These are phyloP conservation scores for Cladosporium sp. DNA, from an alignment of 2,329 filamentous ascomycete genomes.

Conservation along the genomic window DNA sequence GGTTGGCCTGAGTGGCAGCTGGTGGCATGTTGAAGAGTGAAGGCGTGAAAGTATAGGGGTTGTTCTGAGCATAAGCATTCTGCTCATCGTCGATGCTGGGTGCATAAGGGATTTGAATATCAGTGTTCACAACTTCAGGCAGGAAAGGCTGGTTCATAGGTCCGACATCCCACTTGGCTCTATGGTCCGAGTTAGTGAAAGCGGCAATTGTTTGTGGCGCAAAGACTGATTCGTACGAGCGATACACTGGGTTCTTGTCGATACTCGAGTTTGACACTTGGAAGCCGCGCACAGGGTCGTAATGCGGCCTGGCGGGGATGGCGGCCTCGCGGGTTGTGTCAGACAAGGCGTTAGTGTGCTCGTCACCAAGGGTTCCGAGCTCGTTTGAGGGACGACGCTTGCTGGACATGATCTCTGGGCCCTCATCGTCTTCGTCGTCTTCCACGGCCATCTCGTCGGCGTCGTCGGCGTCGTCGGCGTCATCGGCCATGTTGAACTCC, in stretches of 20 bases:
- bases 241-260: background rate
- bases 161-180: slow-evolving; percentile 7
- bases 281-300: slow-evolving; percentile 26
- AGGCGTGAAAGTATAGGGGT: background rate
- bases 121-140: too few species aligned
- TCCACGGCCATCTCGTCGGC: slow-evolving; percentile 13
- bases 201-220: background rate
- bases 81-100: background rate
- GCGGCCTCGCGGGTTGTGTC: slow-evolving; percentile 14
- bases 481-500: slow-evolving; percentile 6
- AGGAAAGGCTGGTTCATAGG: background rate
- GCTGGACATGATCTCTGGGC: slow-evolving; percentile 20
- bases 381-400: slow-evolving; percentile 18
- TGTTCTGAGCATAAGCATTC: background rate
- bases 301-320: slow-evolving; percentile 18
- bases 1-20: background rate
- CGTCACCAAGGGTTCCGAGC: slow-evolving; percentile 13
- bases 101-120: background rate
- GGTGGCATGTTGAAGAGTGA: background rate
- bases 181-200: slow-evolving; percentile 11
- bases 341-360: background rate
- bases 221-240: slow-evolving; percentile 12
- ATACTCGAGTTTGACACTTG: background rate
- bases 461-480: slow-evolving; percentile 15
- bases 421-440: slow-evolving; percentile 15